A percentile compares a stretch with the other conserved stretches of the same genome.
phyloP scores from a whole-genome alignment of 208 protist species.

The Leishmania guyanensis region DNA sequence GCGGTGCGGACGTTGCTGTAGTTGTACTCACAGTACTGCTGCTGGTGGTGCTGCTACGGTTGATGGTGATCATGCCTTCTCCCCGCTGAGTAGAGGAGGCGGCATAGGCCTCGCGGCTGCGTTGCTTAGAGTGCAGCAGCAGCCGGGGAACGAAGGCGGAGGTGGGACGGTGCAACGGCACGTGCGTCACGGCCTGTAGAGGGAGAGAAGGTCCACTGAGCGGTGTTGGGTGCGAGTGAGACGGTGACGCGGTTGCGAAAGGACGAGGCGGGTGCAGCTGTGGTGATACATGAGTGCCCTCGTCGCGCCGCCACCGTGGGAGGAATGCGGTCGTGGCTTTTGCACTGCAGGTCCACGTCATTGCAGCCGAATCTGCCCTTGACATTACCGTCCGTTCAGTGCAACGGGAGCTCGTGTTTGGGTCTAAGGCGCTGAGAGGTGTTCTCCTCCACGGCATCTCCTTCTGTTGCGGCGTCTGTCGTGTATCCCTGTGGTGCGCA shows the following conservation, averaged over 20 bases:
- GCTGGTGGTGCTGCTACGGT: background rate
- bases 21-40: background rate
- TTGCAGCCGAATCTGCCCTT: background rate
- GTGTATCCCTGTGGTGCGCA: background rate
- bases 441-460: background rate
- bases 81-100: background rate
- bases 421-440: background rate
- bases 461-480: background rate
- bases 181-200: background rate
- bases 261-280: slow-evolving; percentile 6
- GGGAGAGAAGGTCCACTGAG: background rate
- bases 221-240: background rate
- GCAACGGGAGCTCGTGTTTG: background rate
- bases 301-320: background rate
- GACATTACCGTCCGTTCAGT: background rate
- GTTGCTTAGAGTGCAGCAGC: background rate
- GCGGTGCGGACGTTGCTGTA: background rate
- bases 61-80: background rate
- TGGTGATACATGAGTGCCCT: slow-evolving; percentile 1
- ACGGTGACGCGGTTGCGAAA: background rate
- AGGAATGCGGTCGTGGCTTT: background rate
- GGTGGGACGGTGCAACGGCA: background rate
- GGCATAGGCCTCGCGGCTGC: background rate
- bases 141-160: slow-evolving; percentile 9
- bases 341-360: background rate